Percentiles rank a stretch among this genome's conserved stretches.
Evolutionary conservation across 129 eudicot species (phyloP).

Genomic region (Silybum marianum): DNA sequence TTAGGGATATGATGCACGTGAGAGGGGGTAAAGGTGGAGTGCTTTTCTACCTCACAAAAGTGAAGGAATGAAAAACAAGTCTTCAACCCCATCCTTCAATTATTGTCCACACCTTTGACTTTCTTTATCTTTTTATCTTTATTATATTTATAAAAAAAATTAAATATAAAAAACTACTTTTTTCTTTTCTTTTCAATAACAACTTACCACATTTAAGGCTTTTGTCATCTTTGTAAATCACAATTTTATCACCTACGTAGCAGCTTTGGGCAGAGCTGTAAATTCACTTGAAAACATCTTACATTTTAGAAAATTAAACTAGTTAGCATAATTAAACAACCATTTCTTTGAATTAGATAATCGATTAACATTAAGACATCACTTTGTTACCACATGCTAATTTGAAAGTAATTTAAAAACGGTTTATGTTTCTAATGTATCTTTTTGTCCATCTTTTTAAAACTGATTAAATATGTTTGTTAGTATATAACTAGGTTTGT

Average conservation of each 20-base stretch:
- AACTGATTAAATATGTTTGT: no score
- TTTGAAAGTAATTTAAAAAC: no score
- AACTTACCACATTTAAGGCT: slow-evolving; percentile 6
- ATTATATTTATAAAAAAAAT: background rate
- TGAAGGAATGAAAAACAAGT: slow-evolving; percentile 32
- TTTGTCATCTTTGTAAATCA: slow-evolving; percentile 23
- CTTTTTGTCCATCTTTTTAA: background rate
- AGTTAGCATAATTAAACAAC: background rate
- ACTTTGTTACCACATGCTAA: no score
- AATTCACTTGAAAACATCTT: slow-evolving; percentile 5
- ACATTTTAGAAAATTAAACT: background rate
- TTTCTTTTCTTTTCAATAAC: background rate
- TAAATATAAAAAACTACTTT: background rate
- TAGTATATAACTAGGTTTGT: no score
- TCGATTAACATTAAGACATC: no score
- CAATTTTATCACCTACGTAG: slow-evolving; percentile 13
- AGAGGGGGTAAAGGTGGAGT: slow-evolving; percentile 49
- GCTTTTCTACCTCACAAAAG: slow-evolving; percentile 47
- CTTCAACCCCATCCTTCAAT: slow-evolving; percentile 38
- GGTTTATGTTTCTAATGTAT: no score
- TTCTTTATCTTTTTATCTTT: slow-evolving; percentile 14
- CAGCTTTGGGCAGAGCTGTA: background rate
- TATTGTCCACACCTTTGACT: slow-evolving; percentile 34
- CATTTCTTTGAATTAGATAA: no score
- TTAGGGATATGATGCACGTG: slow-evolving; percentile 55